A percentile compares a stretch with the other conserved stretches of the same genome.
These are phyloP conservation scores for Oryza meridionalis DNA, from an alignment of 176 grass and related monocot species.

Conservation along the genomic window DNA sequence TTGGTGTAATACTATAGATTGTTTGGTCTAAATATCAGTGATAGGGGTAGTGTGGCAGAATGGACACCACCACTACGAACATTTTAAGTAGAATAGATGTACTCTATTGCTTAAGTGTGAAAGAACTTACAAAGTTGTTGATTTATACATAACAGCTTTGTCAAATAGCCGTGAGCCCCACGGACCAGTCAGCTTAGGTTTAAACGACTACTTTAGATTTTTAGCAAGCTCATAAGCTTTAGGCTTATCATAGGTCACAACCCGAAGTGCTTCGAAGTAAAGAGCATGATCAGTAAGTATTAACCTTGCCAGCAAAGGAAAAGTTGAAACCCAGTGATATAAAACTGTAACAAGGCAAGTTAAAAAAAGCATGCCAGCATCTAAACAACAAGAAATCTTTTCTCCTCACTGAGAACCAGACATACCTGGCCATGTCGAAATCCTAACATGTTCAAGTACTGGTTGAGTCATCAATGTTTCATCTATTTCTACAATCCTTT, in stretches of 20 bases:
- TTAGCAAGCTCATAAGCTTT: constrained; percentile 95
- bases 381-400: constrained; percentile 6
- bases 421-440: constrained; percentile 95
- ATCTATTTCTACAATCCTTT: constrained; percentile 90
- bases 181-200: constrained; percentile 90
- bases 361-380: constrained; percentile 23
- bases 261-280: constrained; percentile 91
- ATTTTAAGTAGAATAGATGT: neutral
- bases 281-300: constrained; percentile 88
- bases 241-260: constrained; percentile 89
- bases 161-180: constrained; percentile 99
- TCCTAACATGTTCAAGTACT: constrained; percentile 92
- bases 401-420: neutral
- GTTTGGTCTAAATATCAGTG: no score
- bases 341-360: constrained; percentile 19
- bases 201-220: constrained; percentile 92
- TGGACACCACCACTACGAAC: no score
- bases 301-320: constrained; percentile 58
- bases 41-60: no score
- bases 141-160: constrained; percentile 99
- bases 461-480: constrained; percentile 96
- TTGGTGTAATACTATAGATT: no score
- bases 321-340: constrained; percentile 41
- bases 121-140: constrained; percentile 75
- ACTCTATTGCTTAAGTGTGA: neutral